Percentiles rank a stretch among this genome's conserved stretches.
phyloP scores from a whole-genome alignment of 805 yeast genomes.

The Lachancea sp. region DNA sequence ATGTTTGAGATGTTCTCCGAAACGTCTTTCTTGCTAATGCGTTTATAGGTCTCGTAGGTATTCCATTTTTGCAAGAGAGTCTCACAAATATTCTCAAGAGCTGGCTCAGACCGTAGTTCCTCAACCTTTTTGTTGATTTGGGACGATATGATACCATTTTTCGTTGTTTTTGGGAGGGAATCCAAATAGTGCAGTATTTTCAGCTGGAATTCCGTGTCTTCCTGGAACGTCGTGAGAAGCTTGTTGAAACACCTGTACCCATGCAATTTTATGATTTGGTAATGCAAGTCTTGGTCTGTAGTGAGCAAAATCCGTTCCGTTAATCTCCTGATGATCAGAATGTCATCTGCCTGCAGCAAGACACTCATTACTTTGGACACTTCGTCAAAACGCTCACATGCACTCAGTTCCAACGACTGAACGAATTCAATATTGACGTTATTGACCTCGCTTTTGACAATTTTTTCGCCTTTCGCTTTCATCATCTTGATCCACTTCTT shows the following conservation, averaged over 20 bases:
- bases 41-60: conserved; percentile 68
- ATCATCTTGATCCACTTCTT: conserved; percentile 64
- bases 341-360: conserved; percentile 69
- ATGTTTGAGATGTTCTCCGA: conserved; percentile 19
- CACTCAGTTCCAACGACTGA: conserved; percentile 46
- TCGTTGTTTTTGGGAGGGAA: conserved; percentile 65
- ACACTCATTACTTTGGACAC: conserved; percentile 77
- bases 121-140: conserved; percentile 61
- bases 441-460: conserved; percentile 45
- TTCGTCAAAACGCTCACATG: conserved; percentile 44
- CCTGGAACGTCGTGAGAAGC: conserved; percentile 39
- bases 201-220: conserved; percentile 38
- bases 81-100: conserved; percentile 26
- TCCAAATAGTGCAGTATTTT: conserved; percentile 52
- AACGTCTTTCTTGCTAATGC: conserved; percentile 59
- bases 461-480: conserved; percentile 40
- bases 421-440: conserved; percentile 62
- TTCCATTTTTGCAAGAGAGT: conserved; percentile 63
- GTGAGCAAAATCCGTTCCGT: conserved; percentile 59
- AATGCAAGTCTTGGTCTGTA: conserved; percentile 43
- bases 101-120: conserved; percentile 32
- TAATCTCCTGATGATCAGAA: conserved; percentile 54
- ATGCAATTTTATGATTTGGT: conserved; percentile 66
- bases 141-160: conserved; percentile 69
- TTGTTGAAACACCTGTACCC: conserved; percentile 77